Percentiles rank a stretch among this genome's conserved stretches.
phyloP scores from a whole-genome alignment of 2,329 filamentous ascomycete genomes.

The Coniochaeta ligniaria region DNA sequence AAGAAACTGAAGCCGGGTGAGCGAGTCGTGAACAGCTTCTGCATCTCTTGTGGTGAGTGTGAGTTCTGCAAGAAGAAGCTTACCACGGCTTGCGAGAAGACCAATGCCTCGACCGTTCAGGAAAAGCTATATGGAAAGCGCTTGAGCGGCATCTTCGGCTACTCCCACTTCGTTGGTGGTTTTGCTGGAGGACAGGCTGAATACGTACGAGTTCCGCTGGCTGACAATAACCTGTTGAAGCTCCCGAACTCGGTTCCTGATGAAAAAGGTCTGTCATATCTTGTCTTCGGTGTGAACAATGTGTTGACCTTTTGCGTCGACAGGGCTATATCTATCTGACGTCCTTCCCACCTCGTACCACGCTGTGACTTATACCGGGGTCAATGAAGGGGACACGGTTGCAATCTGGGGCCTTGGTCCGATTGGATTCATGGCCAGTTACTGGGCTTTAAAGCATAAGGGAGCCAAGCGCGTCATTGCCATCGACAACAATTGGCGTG shows the following conservation, averaged over 20 bases:
- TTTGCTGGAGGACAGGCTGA: conserved; percentile 63
- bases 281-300: not conserved
- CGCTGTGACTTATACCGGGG: conserved; percentile 55
- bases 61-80: conserved; percentile 53
- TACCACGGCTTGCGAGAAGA: conserved; percentile 52
- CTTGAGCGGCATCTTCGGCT: conserved; percentile 48
- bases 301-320: conserved; percentile 12
- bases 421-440: conserved; percentile 34
- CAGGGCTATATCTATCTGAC: conserved; percentile 40
- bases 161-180: conserved; percentile 55
- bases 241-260: conserved; percentile 60
- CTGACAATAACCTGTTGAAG: conserved; percentile 55
- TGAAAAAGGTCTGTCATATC: conserved; percentile 42
- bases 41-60: conserved; percentile 35
- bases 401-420: conserved; percentile 60
- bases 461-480: conserved; percentile 8
- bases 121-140: conserved; percentile 46
- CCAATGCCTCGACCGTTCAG: conserved; percentile 53
- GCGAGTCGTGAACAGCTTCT: conserved; percentile 10
- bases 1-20: conserved; percentile 5
- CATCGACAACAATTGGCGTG: conserved; percentile 9
- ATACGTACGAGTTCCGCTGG: conserved; percentile 58
- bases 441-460: conserved; percentile 5
- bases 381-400: conserved; percentile 55
- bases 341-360: conserved; percentile 58